Base-by-base conservation (phyloP, 805 yeast genomes). In the Candida golubevii region DNA sequence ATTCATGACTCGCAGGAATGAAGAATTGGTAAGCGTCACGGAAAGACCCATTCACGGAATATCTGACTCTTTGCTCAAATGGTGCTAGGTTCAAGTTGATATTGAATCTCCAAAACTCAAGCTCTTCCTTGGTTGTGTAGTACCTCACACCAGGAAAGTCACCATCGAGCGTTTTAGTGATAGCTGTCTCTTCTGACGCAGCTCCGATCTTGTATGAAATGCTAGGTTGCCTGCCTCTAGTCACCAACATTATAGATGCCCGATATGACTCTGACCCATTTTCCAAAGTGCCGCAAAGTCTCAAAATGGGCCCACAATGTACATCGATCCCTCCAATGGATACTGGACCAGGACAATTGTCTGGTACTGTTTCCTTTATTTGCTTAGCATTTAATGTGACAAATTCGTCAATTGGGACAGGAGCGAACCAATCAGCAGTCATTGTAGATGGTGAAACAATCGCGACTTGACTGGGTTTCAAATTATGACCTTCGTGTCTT, bases 281-380 rank as follows among this genome's bases (percentile, higher is more conserved):
- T 50, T 85, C 88, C 36, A 71, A 65, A 38, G 84, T 78, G 7
- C 84, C 89, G 46, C 80, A 66, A 38, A 83, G 75, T 45, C 93
- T 71, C 39, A 90, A 64, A 28, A 83, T 68, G 0, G 98, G 98
- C 1, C 98, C 98, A 59, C 87, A 82, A 39, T 72, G 66, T 15
- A 82, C 68, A 33, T 75, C 72, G n/a, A 72, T 44, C 7, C 62
- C 64, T n/a, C 55, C 62, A 30, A 62, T 42, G 12, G 58, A 56
- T 8, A 56, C 59, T 2, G 56, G 54, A 8, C 45, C 47, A 2
- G 75, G 75, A 36, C 58, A 49, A 28, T 50, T 42, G 12, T 56
- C 56, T 13, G 74, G 73, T 6, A 61, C 61, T 18, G 55, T 41
- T 6, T 37, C 47, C 13, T 51, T 54, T 35, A 53, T 43, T 23